Percentiles rank a stretch among this genome's conserved stretches.
These are phyloP conservation scores for Hypoxylon intermedium DNA, from an alignment of 495 filamentous ascomycete species.

Conservation along the genomic window DNA sequence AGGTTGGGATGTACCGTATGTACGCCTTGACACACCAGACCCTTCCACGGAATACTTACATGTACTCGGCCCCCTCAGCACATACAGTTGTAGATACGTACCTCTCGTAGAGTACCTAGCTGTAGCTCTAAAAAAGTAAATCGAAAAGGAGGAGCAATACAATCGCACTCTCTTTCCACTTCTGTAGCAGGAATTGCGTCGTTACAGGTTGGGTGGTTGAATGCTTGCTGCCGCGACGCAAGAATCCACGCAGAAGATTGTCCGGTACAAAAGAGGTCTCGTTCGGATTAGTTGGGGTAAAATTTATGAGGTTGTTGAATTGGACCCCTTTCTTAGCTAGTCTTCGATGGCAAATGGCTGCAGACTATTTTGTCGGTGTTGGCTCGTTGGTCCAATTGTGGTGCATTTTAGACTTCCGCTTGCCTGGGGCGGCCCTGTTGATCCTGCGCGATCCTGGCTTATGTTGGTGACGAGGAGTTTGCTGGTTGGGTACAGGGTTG, in stretches of 20 bases:
- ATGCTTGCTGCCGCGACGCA: conserved; percentile 29
- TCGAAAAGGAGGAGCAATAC: background rate
- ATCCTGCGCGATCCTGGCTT: conserved; percentile 35
- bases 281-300: conserved; percentile 42
- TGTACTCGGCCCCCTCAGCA: too few relatives aligned
- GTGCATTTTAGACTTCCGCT: conserved; percentile 24
- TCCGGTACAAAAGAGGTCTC: conserved; percentile 23
- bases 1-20: background rate
- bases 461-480: conserved; percentile 27
- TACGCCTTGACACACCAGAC: too few relatives aligned
- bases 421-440: conserved; percentile 27
- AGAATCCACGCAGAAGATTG: conserved; percentile 21
- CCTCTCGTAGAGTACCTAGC: background rate
- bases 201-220: background rate
- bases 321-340: conserved; percentile 21
- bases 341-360: conserved; percentile 6
- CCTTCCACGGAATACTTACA: too few relatives aligned
- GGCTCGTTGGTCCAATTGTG: conserved; percentile 25
- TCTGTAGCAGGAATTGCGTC: background rate
- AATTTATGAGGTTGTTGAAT: conserved; percentile 32
- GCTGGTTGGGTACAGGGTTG: conserved; percentile 26
- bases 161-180: conserved; percentile 4
- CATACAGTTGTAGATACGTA: background rate
- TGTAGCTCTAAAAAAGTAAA: background rate
- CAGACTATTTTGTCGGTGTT: conserved; percentile 25